Evolutionary conservation across 345 rosid genomes (phyloP), one percentile per base, ranked within the genome.

Genomic region (Citrus maxima): DNA sequence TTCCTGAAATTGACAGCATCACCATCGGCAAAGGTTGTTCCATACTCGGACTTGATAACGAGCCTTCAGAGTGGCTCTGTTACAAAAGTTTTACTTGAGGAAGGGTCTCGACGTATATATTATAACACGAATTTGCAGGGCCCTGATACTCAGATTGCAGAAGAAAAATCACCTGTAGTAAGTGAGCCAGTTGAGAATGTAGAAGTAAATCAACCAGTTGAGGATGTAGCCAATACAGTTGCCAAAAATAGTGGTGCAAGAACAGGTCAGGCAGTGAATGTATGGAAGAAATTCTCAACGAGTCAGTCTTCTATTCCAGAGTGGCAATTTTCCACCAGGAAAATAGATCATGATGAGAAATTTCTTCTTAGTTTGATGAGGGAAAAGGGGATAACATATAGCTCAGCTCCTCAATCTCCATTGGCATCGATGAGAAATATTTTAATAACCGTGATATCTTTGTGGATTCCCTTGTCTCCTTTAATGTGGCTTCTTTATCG

Each of bases 401-500:
- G 91, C 74, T 95, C 99, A 65, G 96, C 98, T 60, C 99, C 98
- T 70, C 99, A 92, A 66, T 92, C 97, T 32, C 88, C 82, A 55
- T 73, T 92, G 86, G 76, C 86, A 89, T 84, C 97, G 7, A 84
- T 95, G 83, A 90, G 98, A 86, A 85, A 60, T 83, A 82, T 82
- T 74, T 77, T 93, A 79, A 83, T 93, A 66, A 93, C 93, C 2
- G 88, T 95, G 35, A 90, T 93, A 37, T 83, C 94, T 78, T 70
- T 95, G 25, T 95, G 99, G 98, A 90, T 93, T 78, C 99, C 98
- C 60, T 85, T 95, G 42, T 90, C 88, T 7, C 99, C 99, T 78
- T 83, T 95, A 72, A 93, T 95, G 96, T 95, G 99, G 99, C 95
- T 93, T 82, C 90, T 95, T 70, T 91, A 95, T 77, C 94, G 99